Evolutionary conservation across 768 basidiomycete species (phyloP).

Genomic region (Leccinum variicolor): DNA sequence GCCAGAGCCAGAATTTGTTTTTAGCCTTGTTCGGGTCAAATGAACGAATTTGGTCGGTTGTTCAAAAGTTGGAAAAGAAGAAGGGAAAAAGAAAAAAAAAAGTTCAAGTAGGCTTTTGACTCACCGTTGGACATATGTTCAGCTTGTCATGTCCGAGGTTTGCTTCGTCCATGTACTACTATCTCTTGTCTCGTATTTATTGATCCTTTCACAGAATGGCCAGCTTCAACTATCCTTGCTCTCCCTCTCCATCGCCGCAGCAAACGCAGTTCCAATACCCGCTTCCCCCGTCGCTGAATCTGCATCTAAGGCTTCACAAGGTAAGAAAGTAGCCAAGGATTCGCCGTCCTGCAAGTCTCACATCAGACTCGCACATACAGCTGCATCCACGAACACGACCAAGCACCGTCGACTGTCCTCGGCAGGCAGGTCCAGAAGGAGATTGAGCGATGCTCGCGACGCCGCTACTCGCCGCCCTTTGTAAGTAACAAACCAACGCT

Average conservation of each 20-base stretch:
- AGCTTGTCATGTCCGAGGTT: conserved; percentile 23
- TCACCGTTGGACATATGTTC: conserved; percentile 6
- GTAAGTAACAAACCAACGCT: conserved; percentile 44
- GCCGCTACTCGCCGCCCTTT: conserved; percentile 71
- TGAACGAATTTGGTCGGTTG: conserved; percentile 27
- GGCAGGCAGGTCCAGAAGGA: conserved; percentile 62
- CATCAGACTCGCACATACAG: conserved; percentile 3
- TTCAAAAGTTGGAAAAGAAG: conserved; percentile 4
- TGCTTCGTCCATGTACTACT: not conserved
- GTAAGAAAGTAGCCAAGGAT: conserved; percentile 8
- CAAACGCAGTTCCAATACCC: conserved; percentile 46
- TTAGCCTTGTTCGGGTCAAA: conserved; percentile 10
- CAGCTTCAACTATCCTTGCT: conserved; percentile 46
- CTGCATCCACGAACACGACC: conserved; percentile 30
- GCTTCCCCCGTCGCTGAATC: conserved; percentile 24
- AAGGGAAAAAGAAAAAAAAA: not conserved
- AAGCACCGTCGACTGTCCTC: conserved; percentile 74
- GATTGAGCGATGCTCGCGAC: conserved; percentile 77
- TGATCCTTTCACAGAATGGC: conserved; percentile 7
- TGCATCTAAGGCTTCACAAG: conserved; percentile 11
- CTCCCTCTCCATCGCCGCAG: conserved; percentile 65
- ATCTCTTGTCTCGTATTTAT: not conserved
- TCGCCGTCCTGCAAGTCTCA: not conserved
- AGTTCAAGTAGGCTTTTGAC: not conserved
- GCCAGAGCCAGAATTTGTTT: not conserved